Evolutionary conservation across 1,139 yeast genomes (phyloP).

Genomic region (Geotrichum australiense): DNA sequence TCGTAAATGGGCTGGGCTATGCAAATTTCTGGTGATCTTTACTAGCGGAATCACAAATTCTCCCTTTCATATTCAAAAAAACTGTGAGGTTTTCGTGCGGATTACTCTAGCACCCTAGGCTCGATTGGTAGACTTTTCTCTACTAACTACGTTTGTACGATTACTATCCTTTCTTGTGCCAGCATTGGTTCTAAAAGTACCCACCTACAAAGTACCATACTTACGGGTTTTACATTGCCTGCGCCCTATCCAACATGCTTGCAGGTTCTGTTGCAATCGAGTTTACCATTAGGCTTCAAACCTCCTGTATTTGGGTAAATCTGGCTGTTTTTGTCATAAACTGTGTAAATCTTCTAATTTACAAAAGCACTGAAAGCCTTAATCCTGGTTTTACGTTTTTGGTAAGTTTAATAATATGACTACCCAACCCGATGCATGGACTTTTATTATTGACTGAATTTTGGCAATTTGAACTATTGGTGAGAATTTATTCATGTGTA

Average conservation of each 20-base stretch:
- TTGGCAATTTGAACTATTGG: slow-evolving; percentile 44
- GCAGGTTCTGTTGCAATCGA: slow-evolving; percentile 47
- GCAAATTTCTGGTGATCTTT: slow-evolving; percentile 65
- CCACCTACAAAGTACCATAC: slow-evolving; percentile 42
- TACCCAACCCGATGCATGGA: slow-evolving; percentile 62
- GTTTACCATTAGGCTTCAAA: slow-evolving; percentile 52
- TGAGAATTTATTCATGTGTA: slow-evolving; percentile 63
- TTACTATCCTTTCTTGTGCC: slow-evolving; percentile 48
- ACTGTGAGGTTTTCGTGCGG: slow-evolving; percentile 51
- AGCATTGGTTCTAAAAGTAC: slow-evolving; percentile 39
- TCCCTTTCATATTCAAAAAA: slow-evolving; percentile 43
- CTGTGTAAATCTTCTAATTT: slow-evolving; percentile 54
- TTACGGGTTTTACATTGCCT: slow-evolving; percentile 52
- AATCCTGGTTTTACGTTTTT: slow-evolving; percentile 43
- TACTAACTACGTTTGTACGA: slow-evolving; percentile 53
- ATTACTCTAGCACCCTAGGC: slow-evolving; percentile 54
- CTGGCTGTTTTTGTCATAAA: slow-evolving; percentile 48
- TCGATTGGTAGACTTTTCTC: slow-evolving; percentile 52
- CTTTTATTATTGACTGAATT: slow-evolving; percentile 53
- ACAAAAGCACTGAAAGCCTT: slow-evolving; percentile 26
- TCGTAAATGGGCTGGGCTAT: slow-evolving; percentile 58
- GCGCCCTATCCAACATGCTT: slow-evolving; percentile 41
- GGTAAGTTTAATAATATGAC: slow-evolving; percentile 49
- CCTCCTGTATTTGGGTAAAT: slow-evolving; percentile 52
- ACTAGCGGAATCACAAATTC: slow-evolving; percentile 47